These are phyloP conservation scores for Aspergillus campestris DNA, from an alignment of 495 filamentous ascomycete genomes.

Conservation along the genomic window DNA sequence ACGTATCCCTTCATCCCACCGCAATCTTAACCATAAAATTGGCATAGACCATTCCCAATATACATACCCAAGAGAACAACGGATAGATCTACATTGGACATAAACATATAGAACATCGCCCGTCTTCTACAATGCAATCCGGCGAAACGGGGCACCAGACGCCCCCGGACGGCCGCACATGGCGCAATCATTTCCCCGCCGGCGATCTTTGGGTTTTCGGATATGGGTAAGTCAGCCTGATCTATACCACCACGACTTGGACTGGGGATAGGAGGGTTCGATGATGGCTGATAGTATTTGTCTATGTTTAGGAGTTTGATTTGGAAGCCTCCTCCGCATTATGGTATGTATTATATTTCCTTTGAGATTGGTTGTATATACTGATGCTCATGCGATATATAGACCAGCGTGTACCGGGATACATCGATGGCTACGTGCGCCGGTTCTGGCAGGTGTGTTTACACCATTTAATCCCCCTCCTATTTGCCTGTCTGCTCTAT, in stretches of 20 bases:
- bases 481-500: slow-evolving; percentile 2
- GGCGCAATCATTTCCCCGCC: slow-evolving; percentile 35
- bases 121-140: slow-evolving; percentile 13
- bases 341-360: slow-evolving; percentile 49
- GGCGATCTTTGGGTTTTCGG: slow-evolving; percentile 84
- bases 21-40: too few relatives aligned
- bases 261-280: neutral
- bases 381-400: neutral
- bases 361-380: too few relatives aligned
- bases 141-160: slow-evolving; percentile 16
- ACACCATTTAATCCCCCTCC: neutral
- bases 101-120: neutral
- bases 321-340: slow-evolving; percentile 97
- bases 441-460: slow-evolving; percentile 89
- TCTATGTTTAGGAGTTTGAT: slow-evolving; percentile 66
- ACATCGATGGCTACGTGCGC: slow-evolving; percentile 88
- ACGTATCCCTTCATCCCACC: neutral
- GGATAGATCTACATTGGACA: neutral
- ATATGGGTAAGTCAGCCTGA: slow-evolving; percentile 59
- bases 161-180: slow-evolving; percentile 29
- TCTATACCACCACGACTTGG: neutral
- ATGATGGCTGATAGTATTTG: slow-evolving; percentile 1
- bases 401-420: slow-evolving; percentile 85
- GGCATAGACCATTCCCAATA: neutral
- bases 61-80: neutral